These are phyloP conservation scores for Avena insularis DNA, from an alignment of 176 grass and related monocot species.

Conservation along the genomic window DNA sequence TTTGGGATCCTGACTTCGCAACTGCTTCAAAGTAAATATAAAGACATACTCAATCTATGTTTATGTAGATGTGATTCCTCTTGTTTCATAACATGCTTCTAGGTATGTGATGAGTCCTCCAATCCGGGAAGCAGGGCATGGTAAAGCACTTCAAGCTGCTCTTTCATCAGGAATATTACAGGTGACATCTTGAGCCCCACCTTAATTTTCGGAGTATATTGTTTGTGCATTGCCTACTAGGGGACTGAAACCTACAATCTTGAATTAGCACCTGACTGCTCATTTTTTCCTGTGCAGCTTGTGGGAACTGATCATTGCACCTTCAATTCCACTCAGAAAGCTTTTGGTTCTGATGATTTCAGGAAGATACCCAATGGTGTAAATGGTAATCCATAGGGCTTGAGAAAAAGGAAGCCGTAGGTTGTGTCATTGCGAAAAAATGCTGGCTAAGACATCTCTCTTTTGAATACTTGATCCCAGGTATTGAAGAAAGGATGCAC, in stretches of 20 bases:
- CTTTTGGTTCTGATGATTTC: conserved; percentile 88
- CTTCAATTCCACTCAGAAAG: conserved; percentile 97
- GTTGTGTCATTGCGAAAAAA: not conserved
- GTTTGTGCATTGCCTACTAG: not conserved
- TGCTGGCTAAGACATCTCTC: conserved; percentile 20
- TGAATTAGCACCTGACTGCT: conserved; percentile 27
- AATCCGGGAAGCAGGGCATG: conserved; percentile 86
- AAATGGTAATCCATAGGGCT: conserved; percentile 62
- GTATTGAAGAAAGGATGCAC: conserved; percentile 96
- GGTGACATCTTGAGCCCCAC: conserved; percentile 43
- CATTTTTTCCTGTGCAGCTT: conserved; percentile 66
- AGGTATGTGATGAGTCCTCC: conserved; percentile 99
- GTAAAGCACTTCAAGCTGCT: conserved; percentile 81
- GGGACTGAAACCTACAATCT: not conserved
- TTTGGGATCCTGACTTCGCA: conserved; percentile 89
- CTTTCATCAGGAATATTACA: conserved; percentile 92
- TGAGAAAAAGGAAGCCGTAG: not conserved
- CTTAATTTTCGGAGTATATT: not conserved
- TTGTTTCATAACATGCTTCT: conserved; percentile 46
- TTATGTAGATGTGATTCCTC: conserved; percentile 33
- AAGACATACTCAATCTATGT: not conserved
- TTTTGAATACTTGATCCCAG: conserved; percentile 50
- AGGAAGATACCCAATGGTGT: conserved; percentile 96
- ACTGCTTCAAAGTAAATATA: conserved; percentile 77
- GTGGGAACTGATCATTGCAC: conserved; percentile 96